These are phyloP conservation scores for Perkinsus olseni DNA, from an alignment of 169 alveolate species.

Conservation along the genomic window DNA sequence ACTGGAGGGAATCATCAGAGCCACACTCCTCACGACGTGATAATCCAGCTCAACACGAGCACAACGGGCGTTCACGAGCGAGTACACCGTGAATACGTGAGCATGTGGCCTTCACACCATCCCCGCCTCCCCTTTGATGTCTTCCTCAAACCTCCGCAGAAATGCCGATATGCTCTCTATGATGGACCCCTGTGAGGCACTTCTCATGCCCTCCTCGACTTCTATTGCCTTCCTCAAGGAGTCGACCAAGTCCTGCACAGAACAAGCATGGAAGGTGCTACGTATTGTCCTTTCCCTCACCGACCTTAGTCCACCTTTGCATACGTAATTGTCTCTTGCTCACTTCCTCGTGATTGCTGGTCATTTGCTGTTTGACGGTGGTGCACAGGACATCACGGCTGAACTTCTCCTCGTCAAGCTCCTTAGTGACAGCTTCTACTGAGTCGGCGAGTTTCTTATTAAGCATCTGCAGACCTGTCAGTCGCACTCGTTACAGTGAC, in stretches of 20 bases:
- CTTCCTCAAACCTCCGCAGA: not conserved
- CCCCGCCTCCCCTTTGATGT: not conserved
- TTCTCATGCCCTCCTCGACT: not conserved
- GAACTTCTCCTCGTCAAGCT: not conserved
- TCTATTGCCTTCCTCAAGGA: not conserved
- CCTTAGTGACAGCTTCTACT: not conserved
- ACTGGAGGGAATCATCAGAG: too few species aligned
- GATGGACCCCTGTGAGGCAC: not conserved
- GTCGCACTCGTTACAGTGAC: too few species aligned
- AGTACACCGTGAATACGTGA: too few species aligned
- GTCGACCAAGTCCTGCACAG: not conserved
- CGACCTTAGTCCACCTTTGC: not conserved
- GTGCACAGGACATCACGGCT: not conserved
- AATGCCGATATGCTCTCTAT: not conserved
- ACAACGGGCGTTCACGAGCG: too few species aligned
- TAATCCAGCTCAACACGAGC: too few species aligned
- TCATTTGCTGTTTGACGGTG: not conserved
- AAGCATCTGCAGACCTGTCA: not conserved
- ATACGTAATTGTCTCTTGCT: not conserved
- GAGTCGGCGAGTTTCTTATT: not conserved
- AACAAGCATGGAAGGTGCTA: not conserved
- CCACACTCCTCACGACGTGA: too few species aligned
- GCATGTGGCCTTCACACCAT: too few species aligned
- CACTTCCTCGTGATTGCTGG: not conserved
- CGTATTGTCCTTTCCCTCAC: not conserved